A percentile compares a stretch with the other conserved stretches of the same genome.
Evolutionary conservation across 176 grass and related monocot genomes (phyloP).

Genomic region (Themeda triandra): DNA sequence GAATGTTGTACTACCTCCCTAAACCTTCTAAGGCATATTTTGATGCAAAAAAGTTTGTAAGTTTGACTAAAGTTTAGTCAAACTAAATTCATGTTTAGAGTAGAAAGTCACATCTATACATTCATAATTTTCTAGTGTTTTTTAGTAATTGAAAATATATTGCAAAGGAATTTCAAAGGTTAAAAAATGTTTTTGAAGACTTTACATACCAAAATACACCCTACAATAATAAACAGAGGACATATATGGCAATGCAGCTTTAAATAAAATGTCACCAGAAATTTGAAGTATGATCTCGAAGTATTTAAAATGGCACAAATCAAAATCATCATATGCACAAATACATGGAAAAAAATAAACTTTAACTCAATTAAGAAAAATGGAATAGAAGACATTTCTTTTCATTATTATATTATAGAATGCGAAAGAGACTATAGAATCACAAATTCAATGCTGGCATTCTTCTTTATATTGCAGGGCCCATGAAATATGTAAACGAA

Average conservation of each 20-base stretch:
- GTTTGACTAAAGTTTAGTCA: neutral
- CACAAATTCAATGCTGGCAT: neutral
- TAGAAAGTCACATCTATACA: neutral
- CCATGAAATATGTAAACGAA: neutral
- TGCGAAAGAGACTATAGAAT: neutral
- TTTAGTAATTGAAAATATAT: neutral
- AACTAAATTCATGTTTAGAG: neutral
- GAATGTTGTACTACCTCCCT: neutral
- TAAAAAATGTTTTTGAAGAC: neutral
- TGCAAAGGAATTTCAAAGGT: neutral
- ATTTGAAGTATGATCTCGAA: neutral
- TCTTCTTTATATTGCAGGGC: constrained; percentile 12
- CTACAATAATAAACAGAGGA: neutral
- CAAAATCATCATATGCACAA: constrained; percentile 6
- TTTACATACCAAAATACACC: neutral
- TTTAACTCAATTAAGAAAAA: neutral
- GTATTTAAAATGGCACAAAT: neutral
- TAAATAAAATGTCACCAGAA: neutral
- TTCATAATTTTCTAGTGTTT: neutral
- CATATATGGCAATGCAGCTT: neutral
- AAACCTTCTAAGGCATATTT: neutral
- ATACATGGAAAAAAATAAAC: neutral
- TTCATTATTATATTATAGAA: neutral
- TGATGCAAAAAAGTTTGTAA: neutral
- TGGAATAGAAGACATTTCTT: neutral